Evolutionary conservation across 2,329 filamentous ascomycete species (phyloP).

Genomic region (Xylariaceae sp.): DNA sequence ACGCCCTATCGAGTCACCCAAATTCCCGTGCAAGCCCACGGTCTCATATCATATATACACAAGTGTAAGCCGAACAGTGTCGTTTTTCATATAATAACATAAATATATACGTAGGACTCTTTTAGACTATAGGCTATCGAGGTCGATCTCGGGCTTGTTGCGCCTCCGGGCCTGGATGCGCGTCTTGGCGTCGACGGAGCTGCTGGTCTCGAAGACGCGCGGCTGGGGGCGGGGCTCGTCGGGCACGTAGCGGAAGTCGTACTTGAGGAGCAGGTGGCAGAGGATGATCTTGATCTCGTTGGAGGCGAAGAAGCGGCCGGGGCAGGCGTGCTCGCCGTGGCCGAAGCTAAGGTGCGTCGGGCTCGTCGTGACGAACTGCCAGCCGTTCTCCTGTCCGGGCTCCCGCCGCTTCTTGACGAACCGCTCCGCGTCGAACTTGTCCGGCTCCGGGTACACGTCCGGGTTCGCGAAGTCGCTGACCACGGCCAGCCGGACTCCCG

Average conservation of each 20-base stretch:
- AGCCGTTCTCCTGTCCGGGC: slow-evolving; percentile 29
- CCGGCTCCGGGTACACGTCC: slow-evolving; percentile 24
- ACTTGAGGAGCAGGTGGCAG: slow-evolving; percentile 28
- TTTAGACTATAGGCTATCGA: slow-evolving; percentile 25
- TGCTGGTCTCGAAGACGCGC: slow-evolving; percentile 19
- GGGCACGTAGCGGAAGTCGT: slow-evolving; percentile 30
- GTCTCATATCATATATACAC: no score
- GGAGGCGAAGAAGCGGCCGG: slow-evolving; percentile 23
- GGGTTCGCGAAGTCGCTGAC: slow-evolving; percentile 27
- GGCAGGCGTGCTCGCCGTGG: slow-evolving; percentile 36
- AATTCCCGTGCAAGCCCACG: no score
- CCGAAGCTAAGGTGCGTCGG: slow-evolving; percentile 33
- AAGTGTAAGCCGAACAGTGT: no score
- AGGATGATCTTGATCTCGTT: slow-evolving; percentile 23
- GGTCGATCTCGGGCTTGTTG: slow-evolving; percentile 26
- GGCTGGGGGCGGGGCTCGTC: slow-evolving; percentile 19
- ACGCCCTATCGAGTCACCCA: no score
- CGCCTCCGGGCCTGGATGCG: slow-evolving; percentile 26
- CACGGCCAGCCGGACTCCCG: slow-evolving; percentile 26
- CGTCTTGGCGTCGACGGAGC: slow-evolving; percentile 17
- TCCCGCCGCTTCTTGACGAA: slow-evolving; percentile 27
- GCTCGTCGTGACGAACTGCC: slow-evolving; percentile 35
- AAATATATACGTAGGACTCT: no score
- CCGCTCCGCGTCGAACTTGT: slow-evolving; percentile 27
- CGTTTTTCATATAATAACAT: no score